phyloP scores from a whole-genome alignment of 225 moss, liverwort and hornwort species.

The Antitrichia curtipendula region DNA sequence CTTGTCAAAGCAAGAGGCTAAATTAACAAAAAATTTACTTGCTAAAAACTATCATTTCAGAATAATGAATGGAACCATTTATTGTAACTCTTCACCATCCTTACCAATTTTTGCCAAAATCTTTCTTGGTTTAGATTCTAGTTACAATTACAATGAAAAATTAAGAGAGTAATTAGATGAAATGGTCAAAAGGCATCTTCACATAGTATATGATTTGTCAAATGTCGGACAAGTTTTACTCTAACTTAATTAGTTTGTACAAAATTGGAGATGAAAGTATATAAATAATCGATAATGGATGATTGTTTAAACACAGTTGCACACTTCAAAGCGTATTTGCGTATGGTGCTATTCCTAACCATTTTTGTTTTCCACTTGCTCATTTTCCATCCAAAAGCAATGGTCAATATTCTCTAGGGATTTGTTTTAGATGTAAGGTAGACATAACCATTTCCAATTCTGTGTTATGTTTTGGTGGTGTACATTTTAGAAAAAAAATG shows the following conservation, averaged over 20 bases:
- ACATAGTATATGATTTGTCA: not conserved
- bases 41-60: not conserved
- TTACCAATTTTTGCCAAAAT: not conserved
- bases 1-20: not conserved
- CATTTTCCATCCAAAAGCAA: not conserved
- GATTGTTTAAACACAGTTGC: not conserved
- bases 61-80: not conserved
- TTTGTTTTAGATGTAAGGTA: not conserved
- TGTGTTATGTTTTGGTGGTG: rapidly evolving
- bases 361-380: not conserved
- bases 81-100: not conserved
- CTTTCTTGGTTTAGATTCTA: not conserved
- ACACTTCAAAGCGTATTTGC: not conserved
- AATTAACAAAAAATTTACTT: not conserved
- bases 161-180: not conserved
- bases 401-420: rapidly evolving
- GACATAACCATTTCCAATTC: not conserved
- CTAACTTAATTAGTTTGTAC: not conserved
- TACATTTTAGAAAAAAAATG: not conserved
- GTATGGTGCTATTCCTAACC: rapidly evolving
- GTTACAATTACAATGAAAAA: not conserved
- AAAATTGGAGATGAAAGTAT: not conserved
- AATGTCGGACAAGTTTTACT: not conserved
- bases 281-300: not conserved
- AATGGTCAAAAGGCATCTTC: not conserved